Base-by-base conservation (phyloP, 345 rosid genomes). In the Pistacia vera region DNA sequence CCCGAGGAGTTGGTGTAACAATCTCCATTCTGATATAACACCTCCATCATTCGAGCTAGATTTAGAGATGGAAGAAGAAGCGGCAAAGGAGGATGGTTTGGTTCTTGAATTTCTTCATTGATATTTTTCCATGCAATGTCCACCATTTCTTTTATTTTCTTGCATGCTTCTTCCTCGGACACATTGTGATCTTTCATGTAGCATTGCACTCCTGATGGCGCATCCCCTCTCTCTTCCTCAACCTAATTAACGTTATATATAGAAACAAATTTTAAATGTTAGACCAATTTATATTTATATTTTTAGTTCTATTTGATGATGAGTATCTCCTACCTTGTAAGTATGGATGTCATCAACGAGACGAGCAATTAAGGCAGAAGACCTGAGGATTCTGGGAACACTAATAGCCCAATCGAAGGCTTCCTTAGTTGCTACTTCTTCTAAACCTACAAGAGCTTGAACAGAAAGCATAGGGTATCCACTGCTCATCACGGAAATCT, bases 391-490 rank as follows among this genome's bases (percentile, higher is more conserved):
- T 66, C 13, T 44, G 44, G 69, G 69, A n/a, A 66, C 69, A 41
- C 54, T 44, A 20, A 46, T 46, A 0, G 70, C 70, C 70, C 70
- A 66, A 44, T 66, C 55, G 14, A 44, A 16, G 13, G 70, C 28
- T 66, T 66, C 56, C 55, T 20, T 66, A 1, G 70, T 66, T 44
- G 52, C 28, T 11, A 48, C 55, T 30, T 44, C 35, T 44, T 66
- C 70, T 66, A 66, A 20, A 17, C 70, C 70, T 46, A 44, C 4
- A 11, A 66, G 70, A 20, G 70, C 70, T 66, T 66, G 17, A 10
- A 46, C 70, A 3, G 54, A 30, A 66, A 66, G 70, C 70, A 66
- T 66, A 12, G 70, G 70, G 35, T 66, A 66, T 66, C 70, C 70
- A 46, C 70, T 12, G 55, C 55, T 66, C 2, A 44, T 22, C 25